Evolutionary conservation across 345 rosid genomes (phyloP).

Genomic region (Hibiscus mutabilis): DNA sequence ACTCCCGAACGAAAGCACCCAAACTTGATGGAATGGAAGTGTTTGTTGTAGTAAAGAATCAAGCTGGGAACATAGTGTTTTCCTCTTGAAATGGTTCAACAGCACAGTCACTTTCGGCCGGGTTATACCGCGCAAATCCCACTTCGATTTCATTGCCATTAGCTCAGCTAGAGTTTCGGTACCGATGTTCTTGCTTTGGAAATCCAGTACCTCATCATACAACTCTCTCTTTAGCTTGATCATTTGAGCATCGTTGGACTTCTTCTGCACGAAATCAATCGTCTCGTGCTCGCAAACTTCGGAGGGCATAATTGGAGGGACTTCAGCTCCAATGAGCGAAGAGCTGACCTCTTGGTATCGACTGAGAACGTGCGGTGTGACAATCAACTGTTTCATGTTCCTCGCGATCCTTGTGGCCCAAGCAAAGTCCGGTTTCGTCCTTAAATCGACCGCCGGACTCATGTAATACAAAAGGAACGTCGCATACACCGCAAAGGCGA

Average conservation of each 20-base stretch:
- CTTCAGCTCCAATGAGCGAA: constrained; percentile 26
- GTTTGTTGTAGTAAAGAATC: constrained; percentile 85
- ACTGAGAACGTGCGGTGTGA: constrained; percentile 54
- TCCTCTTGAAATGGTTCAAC: constrained; percentile 92
- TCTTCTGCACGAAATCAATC: constrained; percentile 86
- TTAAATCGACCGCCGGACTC: constrained; percentile 75
- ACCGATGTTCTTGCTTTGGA: constrained; percentile 53
- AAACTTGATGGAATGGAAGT: constrained; percentile 82
- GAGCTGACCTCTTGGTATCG: constrained; percentile 58
- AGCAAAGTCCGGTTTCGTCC: constrained; percentile 71
- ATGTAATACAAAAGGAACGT: constrained; percentile 82
- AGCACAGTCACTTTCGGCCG: constrained; percentile 77
- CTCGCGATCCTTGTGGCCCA: constrained; percentile 89
- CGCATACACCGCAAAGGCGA: constrained; percentile 83
- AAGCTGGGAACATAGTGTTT: constrained; percentile 86
- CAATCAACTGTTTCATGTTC: constrained; percentile 62
- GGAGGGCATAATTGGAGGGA: constrained; percentile 32
- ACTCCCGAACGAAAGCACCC: constrained; percentile 90
- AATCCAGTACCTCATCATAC: constrained; percentile 50
- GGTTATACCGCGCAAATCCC: constrained; percentile 60
- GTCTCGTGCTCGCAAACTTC: constrained; percentile 80
- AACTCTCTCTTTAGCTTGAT: constrained; percentile 73
- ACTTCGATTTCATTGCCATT: constrained; percentile 75
- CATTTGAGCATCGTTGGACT: constrained; percentile 66
- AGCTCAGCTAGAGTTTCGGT: constrained; percentile 64